Evolutionary conservation across 768 basidiomycete species (phyloP).

Genomic region (Boletus rubroflammeus): DNA sequence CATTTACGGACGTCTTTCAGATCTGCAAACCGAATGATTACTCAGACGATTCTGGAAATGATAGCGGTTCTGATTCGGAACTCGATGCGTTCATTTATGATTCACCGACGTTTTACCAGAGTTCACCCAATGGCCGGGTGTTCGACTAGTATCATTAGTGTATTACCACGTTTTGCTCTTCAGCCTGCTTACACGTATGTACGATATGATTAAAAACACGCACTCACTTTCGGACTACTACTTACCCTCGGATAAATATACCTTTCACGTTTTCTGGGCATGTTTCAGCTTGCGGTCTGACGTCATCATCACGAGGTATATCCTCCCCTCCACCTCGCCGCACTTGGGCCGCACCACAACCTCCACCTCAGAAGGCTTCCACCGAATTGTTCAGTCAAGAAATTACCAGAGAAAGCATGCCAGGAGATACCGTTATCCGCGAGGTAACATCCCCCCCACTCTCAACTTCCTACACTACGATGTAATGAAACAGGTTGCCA

Average conservation of each 20-base stretch:
- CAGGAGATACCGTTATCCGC: constrained; percentile 41
- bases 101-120: constrained; percentile 44
- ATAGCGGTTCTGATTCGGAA: constrained; percentile 36
- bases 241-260: neutral
- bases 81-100: constrained; percentile 63
- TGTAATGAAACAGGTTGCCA: constrained; percentile 37
- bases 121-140: constrained; percentile 42
- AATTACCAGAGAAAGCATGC: constrained; percentile 17
- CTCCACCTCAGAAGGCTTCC: constrained; percentile 12
- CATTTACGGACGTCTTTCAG: constrained; percentile 73
- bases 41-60: constrained; percentile 49
- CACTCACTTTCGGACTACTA: neutral
- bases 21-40: constrained; percentile 38
- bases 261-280: constrained; percentile 11
- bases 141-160: constrained; percentile 8
- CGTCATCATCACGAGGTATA: constrained; percentile 12
- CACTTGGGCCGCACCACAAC: constrained; percentile 13
- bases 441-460: constrained; percentile 31
- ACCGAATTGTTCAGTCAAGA: constrained; percentile 3
- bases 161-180: neutral
- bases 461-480: neutral
- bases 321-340: constrained; percentile 13
- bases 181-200: constrained; percentile 1
- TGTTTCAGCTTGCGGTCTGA: constrained; percentile 14
- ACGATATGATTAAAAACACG: neutral